Conservation (phyloP, 306 rosid species). For the Prosopis cineraria region DNA sequence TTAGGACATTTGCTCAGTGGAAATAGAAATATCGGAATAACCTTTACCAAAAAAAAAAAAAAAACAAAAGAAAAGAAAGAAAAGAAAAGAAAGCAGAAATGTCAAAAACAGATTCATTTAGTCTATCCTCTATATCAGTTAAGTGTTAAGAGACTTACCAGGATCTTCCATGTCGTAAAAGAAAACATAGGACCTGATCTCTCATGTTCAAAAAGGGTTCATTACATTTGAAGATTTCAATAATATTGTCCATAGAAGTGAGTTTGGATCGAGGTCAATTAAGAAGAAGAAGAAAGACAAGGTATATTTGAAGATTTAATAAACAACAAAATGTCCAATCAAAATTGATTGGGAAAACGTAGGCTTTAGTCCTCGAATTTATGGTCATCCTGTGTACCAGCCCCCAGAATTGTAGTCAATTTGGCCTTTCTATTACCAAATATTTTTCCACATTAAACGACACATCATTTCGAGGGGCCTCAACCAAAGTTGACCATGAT, state of each 20-base stretch:
- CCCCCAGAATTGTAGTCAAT: neutral
- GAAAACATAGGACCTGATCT: neutral
- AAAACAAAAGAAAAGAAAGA: too few relatives aligned
- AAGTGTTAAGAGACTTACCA: neutral
- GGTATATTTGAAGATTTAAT: neutral
- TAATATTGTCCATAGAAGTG: neutral
- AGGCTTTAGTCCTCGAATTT: neutral
- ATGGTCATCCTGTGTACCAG: neutral
- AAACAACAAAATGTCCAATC: neutral
- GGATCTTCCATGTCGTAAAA: neutral
- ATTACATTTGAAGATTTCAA: neutral
- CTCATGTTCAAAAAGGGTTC: slow-evolving; percentile 3
- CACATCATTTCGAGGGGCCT: neutral
- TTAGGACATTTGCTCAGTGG: neutral
- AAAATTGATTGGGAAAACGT: neutral
- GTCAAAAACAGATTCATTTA: neutral
- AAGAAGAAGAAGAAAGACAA: neutral
- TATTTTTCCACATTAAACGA: neutral
- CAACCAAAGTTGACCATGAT: neutral
- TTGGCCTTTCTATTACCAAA: neutral
- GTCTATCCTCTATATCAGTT: neutral
- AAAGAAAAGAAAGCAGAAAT: too few relatives aligned
- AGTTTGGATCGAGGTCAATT: neutral
- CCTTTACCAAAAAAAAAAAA: neutral
- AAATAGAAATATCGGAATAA: neutral